These are phyloP conservation scores for Plenodomus tracheiphilus DNA, from an alignment of 2,329 filamentous ascomycete species.

Conservation along the genomic window DNA sequence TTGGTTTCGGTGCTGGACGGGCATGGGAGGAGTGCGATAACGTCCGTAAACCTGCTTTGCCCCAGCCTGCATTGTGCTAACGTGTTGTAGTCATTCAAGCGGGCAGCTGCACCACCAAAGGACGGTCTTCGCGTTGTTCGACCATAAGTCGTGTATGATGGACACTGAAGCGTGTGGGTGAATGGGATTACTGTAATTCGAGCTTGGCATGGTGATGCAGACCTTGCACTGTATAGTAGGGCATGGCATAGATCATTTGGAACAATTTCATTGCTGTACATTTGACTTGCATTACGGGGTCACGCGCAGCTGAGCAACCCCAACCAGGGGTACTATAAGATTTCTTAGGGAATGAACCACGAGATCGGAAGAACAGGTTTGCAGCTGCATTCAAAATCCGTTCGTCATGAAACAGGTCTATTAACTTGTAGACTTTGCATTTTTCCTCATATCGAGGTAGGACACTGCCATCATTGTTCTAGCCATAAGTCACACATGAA, in stretches of 20 bases:
- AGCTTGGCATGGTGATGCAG: constrained; percentile 16
- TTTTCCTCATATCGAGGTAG: no score
- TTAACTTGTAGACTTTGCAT: no score
- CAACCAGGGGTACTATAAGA: no score
- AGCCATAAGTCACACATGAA: no score
- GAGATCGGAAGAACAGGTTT: no score
- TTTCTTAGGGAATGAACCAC: no score
- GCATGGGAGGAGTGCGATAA: constrained; percentile 99
- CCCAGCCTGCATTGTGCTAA: constrained; percentile 4
- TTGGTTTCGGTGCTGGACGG: constrained; percentile 92
- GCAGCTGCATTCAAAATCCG: no score
- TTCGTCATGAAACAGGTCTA: no score
- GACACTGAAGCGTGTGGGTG: constrained; percentile 4
- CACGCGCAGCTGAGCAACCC: no score
- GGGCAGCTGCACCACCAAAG: constrained; percentile 51
- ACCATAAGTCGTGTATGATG: constrained; percentile 36
- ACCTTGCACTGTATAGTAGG: constrained; percentile 42
- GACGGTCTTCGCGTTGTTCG: constrained; percentile 54
- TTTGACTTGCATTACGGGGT: constrained; percentile 7
- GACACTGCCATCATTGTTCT: no score
- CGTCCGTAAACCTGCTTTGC: constrained; percentile 42
- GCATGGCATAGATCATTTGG: constrained; percentile 34
- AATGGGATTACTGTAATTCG: constrained; percentile 18
- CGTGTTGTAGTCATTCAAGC: constrained; percentile 55
- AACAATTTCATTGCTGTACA: constrained; percentile 33